Conservation (phyloP, 305 asterid genomes). For the Caryopteris hybrid region DNA sequence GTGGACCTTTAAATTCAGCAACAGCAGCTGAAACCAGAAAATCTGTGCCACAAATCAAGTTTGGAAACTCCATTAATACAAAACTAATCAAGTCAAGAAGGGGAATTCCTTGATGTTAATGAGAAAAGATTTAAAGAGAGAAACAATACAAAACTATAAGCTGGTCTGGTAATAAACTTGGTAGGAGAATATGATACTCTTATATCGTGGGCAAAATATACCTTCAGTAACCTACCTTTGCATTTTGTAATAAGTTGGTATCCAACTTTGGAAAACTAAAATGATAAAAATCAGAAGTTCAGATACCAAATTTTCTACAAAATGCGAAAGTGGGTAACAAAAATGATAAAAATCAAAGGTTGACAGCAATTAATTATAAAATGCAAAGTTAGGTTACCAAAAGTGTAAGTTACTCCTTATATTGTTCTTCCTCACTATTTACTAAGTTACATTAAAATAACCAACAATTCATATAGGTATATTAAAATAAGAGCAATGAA, state of each 20-base stretch:
- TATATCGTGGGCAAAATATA: background rate
- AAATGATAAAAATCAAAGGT: background rate
- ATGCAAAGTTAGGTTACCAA: background rate
- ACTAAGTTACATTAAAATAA: background rate
- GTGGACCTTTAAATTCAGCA: slow-evolving; percentile 88
- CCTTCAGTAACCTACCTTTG: background rate
- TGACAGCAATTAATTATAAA: background rate
- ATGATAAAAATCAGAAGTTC: background rate
- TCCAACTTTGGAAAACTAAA: background rate
- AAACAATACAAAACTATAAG: background rate
- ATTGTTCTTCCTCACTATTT: background rate
- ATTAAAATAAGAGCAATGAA: background rate
- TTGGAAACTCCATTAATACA: background rate
- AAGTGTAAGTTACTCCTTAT: background rate
- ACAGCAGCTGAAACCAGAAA: slow-evolving; percentile 85
- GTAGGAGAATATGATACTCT: background rate
- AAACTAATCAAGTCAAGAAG: background rate
- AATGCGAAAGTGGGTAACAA: background rate
- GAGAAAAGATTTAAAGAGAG: background rate
- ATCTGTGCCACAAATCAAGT: slow-evolving; percentile 38
- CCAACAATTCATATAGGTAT: background rate
- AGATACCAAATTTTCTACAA: background rate
- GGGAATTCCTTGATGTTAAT: background rate
- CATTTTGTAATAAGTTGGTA: no score
- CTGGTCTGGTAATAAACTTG: background rate